Evolutionary conservation across 1,284 basidiomycete genomes (phyloP), one percentile per base, ranked within the genome.

Genomic region (Tranzscheliella williamsii): DNA sequence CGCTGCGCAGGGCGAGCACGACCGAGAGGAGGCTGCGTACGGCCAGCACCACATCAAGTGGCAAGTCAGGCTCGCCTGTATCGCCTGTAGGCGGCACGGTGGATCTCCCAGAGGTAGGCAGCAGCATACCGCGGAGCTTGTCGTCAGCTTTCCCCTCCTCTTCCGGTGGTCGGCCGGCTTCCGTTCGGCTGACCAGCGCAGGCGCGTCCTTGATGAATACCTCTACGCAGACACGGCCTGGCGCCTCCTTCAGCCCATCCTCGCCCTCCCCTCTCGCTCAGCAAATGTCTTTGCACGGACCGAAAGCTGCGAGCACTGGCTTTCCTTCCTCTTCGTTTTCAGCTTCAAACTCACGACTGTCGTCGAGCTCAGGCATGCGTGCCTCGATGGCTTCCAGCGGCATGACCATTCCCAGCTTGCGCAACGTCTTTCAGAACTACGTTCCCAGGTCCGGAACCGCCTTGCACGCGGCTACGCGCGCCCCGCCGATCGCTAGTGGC

Each of bases 181-280:
- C 38, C 13, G 37, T 41, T 23, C 41, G 53, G 17, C 44, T 47
- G 20, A 49, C 42, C 6, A 62, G 58, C 32, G 17, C 41, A n/a
- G n/a, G n/a, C 2, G 41, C 37, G 15, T 35, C 29, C 34, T 41
- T 44, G 40, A 44, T 27, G 3, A 32, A 46, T n/a, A 18, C 37
- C 2, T 35, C 42, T 8, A 24, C 46, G 2, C 60, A 52, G 30
- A 17, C 53, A 18, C 44, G 69, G 17, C 33, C 49, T 1, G 61
- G 62, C 21, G 43, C 49, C 20, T 70, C 69, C 2, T 72, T 61
- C 39, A 69, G 62, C 32, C 64, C 67, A 2, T 70, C 64, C 6
- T 70, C 67, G 9, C 53, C 69, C 5, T 72, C 67, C 4, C 69
- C 67, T 16, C 47, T 72, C 1, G 64, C 53, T n/a, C 52, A 63